These are phyloP conservation scores for Rhodosporidiobolus sp. DNA, from an alignment of 768 basidiomycete species.

Conservation along the genomic window DNA sequence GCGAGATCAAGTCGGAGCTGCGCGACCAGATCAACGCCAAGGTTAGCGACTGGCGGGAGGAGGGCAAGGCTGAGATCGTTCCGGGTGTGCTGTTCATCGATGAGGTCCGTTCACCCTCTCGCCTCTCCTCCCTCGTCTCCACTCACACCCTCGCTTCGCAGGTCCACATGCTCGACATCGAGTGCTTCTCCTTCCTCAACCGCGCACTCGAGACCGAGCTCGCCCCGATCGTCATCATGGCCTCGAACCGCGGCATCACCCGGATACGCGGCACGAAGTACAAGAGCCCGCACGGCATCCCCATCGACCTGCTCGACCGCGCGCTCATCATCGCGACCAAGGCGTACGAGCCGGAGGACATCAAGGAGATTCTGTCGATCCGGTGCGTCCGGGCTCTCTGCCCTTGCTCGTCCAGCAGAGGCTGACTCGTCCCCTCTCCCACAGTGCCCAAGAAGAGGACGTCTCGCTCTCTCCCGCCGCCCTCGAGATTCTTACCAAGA, in stretches of 20 bases:
- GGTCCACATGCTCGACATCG: conserved; percentile 99
- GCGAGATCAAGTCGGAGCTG: conserved; percentile 96
- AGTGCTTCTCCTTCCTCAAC: conserved; percentile 98
- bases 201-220: conserved; percentile 90
- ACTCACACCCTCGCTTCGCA: neutral
- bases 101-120: conserved; percentile 52
- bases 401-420: neutral
- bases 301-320: conserved; percentile 88
- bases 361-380: conserved; percentile 87
- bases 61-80: conserved; percentile 96
- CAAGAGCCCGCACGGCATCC: conserved; percentile 89
- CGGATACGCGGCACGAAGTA: conserved; percentile 93
- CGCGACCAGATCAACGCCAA: conserved; percentile 95
- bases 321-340: conserved; percentile 93
- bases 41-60: conserved; percentile 95
- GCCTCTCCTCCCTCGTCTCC: neutral
- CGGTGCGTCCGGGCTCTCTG: conserved; percentile 54
- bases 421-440: neutral
- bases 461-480: conserved; percentile 74
- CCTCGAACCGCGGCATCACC: conserved; percentile 91
- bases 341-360: conserved; percentile 76
- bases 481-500: conserved; percentile 72
- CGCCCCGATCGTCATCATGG: conserved; percentile 96
- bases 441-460: conserved; percentile 90
- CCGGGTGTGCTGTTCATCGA: conserved; percentile 96